Evolutionary conservation across 768 basidiomycete genomes (phyloP), one percentile per base, ranked within the genome.

Genomic region (Auriculariales sp.): DNA sequence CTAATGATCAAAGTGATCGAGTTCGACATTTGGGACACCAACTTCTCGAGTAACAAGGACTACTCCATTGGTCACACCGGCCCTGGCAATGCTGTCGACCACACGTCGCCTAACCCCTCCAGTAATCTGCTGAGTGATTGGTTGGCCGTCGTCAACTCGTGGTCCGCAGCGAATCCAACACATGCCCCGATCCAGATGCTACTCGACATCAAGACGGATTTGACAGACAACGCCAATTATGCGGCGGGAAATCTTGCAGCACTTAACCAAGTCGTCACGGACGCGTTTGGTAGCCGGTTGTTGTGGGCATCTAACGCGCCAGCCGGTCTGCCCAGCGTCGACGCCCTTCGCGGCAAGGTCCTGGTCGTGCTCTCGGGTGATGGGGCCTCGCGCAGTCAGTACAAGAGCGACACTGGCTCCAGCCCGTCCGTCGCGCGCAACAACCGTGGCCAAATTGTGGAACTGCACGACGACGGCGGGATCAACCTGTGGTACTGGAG

Each of bases 401-500:
- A 44, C 39, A 44, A 44, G 39, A 9, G 14, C 39, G 39, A 44
- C 39, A 44, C 39, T 4, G 39, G 39, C 39, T 44, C 39, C 6
- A 44, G 27, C 39, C 39, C 39, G 7, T 12, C 39, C 19, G 27
- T 44, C 39, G 39, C 39, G 6, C 39, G 39, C 39, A 44, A 1
- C 39, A 5, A 19, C 22, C 17, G 22, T 9, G 39, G 39, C 5
- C 17, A 22, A 25, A 15, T 44, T 3, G 39, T 44, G 22, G 39
- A 44, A 25, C 22, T 44, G 39, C 39, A 44, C 19, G 39, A 44
- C 39, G 39, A 44, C 39, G 39, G 24, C 39, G 39, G 39, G 7
- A 44, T 19, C 39, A 44, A 44, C 22, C 39, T 44, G 19, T 44
- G 39, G 39, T 44, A 44, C 39, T 44, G 39, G 39, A 44, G 39